Percentiles rank a stretch among this genome's conserved stretches.
These are phyloP conservation scores for Ephemerocybe angulata DNA, from an alignment of 768 basidiomycete genomes.

Conservation along the genomic window DNA sequence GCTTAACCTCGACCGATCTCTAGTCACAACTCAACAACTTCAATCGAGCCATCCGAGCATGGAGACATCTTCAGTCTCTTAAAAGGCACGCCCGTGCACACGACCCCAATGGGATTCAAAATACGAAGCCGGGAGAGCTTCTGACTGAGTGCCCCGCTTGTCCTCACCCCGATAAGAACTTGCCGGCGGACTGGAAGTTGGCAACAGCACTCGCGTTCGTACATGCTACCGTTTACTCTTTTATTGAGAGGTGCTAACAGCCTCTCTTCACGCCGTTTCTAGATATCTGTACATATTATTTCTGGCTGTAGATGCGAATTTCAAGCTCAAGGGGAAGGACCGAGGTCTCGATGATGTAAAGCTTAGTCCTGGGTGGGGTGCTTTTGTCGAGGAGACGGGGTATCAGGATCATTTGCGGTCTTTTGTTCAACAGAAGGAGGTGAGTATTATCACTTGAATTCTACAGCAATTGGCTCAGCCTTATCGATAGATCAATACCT, in stretches of 20 bases:
- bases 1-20: no score
- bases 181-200: conserved; percentile 16
- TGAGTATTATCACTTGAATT: conserved; percentile 13
- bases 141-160: conserved; percentile 32
- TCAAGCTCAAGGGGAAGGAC: conserved; percentile 4
- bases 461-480: conserved; percentile 13
- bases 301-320: conserved; percentile 3
- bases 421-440: background rate
- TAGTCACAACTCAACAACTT: conserved; percentile 13
- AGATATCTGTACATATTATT: conserved; percentile 17
- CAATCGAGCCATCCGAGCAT: conserved; percentile 14
- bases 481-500: conserved; percentile 6
- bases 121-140: conserved; percentile 23
- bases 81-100: conserved; percentile 23
- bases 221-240: conserved; percentile 3
- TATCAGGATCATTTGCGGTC: background rate
- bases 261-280: background rate
- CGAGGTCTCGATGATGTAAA: background rate
- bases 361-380: background rate
- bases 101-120: conserved; percentile 14
- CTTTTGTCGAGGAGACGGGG: conserved; percentile 1
- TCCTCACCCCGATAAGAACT: conserved; percentile 28
- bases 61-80: conserved; percentile 23
- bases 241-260: conserved; percentile 17
- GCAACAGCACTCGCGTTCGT: background rate